Conservation (phyloP, 768 basidiomycete species). For the Boletus rufocinnamomeus region DNA sequence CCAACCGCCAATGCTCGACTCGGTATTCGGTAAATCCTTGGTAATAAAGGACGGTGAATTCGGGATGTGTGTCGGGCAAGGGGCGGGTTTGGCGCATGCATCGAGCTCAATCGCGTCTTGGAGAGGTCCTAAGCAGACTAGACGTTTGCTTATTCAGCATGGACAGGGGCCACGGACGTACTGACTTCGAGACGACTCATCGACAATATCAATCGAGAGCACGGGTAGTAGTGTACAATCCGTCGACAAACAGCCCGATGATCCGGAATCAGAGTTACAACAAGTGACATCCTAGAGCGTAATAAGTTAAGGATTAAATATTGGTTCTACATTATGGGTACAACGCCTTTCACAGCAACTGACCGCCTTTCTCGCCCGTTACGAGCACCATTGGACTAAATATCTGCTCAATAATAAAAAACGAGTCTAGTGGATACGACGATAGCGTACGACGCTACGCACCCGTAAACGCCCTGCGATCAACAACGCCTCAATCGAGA, state of each 20-base stretch:
- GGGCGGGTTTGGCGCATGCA: conserved; percentile 43
- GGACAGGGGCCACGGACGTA: too few species aligned
- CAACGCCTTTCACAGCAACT: neutral
- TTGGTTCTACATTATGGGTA: neutral
- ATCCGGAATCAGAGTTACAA: too few species aligned
- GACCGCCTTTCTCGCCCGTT: neutral
- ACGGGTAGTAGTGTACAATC: too few species aligned
- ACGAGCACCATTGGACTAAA: conserved; percentile 11
- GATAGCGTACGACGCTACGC: neutral
- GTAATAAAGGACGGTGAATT: conserved; percentile 50
- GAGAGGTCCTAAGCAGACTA: too few species aligned
- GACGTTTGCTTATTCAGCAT: conserved; percentile 3
- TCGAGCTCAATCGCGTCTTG: neutral
- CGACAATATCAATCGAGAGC: too few species aligned
- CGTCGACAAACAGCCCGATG: too few species aligned
- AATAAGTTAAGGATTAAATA: neutral
- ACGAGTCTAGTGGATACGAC: neutral
- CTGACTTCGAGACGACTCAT: too few species aligned
- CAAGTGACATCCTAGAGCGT: neutral
- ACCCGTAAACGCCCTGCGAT: conserved; percentile 6
- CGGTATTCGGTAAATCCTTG: conserved; percentile 60
- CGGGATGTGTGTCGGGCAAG: conserved; percentile 45
- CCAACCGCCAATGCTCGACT: conserved; percentile 53
- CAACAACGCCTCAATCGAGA: conserved; percentile 8
- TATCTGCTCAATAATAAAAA: neutral